phyloP scores from a whole-genome alignment of 2,329 filamentous ascomycete species.

The Ceratocystis harringtonii region DNA sequence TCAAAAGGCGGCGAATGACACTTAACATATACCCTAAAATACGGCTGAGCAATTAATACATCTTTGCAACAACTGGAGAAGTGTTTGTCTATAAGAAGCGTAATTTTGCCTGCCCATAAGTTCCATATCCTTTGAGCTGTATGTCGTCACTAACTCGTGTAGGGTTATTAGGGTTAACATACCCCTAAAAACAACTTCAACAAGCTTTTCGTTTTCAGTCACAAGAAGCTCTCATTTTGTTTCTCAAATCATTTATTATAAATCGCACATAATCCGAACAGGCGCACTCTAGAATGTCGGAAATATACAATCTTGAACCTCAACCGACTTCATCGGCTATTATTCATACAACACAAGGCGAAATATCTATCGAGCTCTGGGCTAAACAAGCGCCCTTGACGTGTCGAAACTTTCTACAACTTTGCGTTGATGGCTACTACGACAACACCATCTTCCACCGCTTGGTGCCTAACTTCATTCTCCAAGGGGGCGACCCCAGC shows the following conservation, averaged over 20 bases:
- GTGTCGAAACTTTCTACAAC: slow-evolving; percentile 88
- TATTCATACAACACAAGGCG: slow-evolving; percentile 77
- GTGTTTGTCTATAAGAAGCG: background rate
- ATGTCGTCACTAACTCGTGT: background rate
- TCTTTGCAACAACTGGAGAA: background rate
- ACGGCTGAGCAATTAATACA: background rate
- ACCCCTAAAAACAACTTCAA: background rate
- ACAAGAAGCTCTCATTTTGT: background rate
- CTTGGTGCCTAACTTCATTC: slow-evolving; percentile 76
- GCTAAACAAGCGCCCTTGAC: slow-evolving; percentile 85
- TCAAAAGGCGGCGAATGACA: background rate
- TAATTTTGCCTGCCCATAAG: background rate
- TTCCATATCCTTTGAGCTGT: too few relatives aligned
- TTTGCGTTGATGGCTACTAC: slow-evolving; percentile 91
- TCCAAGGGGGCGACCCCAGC: slow-evolving; percentile 90
- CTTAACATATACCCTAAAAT: slow-evolving; percentile 1
- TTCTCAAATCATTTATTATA: too few relatives aligned
- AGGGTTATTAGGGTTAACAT: background rate
- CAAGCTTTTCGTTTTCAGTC: background rate
- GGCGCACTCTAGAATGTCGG: slow-evolving; percentile 46
- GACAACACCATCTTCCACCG: slow-evolving; percentile 88
- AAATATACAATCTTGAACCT: slow-evolving; percentile 80
- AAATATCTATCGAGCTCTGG: slow-evolving; percentile 83
- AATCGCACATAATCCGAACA: background rate
- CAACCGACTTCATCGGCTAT: slow-evolving; percentile 86